Base-by-base conservation (phyloP, 129 eudicot species). In the Helichrysum umbraculigerum region DNA sequence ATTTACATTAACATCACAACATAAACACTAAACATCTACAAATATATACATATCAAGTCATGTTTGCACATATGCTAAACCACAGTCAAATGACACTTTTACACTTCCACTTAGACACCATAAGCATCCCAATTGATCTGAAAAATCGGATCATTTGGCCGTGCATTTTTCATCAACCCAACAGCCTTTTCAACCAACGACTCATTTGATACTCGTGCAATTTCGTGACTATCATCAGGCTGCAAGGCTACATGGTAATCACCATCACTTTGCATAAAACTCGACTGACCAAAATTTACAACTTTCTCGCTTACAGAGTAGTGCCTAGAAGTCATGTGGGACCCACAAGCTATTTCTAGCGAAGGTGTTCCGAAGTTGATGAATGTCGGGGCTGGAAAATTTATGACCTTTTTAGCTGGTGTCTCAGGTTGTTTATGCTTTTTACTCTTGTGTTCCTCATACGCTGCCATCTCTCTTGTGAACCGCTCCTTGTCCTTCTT, bases 401-500 rank as follows among this genome's bases (percentile, higher is more conserved):
- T 32, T n/a, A 68, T 22, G 30, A 33, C 42, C 29, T 70, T 68
- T 47, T 68, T 17, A 8, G 56, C 59, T 77, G 59, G 34, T 17
- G 1, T 41, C 6, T 28, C 65, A 25, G 57, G 32, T 20, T 6
- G 69, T 11, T 71, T 76, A 37, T 17, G 14, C 68, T 76, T 73
- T 44, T 47, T 67, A 25, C 74, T 76, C 35, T 32, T 56, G 42
- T 32, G 59, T 25, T 81, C 74, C 75, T 79, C 66, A 57, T 79
- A 83, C 14, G 78, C 76, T 21, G 73, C 87, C 90, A 87, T 77
- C 70, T 90, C 96, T 75, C 82, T 75, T 44, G 3, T 65, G 37
- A 58, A 90, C 66, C 96, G 83, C 67, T 87, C 90, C 78, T 74
- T 87, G 85, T 90, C 96, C 68, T 72, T 79, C 69, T 69, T 85